phyloP scores from a whole-genome alignment of 169 alveolate genomes.

The Plasmodium knowlesi region DNA sequence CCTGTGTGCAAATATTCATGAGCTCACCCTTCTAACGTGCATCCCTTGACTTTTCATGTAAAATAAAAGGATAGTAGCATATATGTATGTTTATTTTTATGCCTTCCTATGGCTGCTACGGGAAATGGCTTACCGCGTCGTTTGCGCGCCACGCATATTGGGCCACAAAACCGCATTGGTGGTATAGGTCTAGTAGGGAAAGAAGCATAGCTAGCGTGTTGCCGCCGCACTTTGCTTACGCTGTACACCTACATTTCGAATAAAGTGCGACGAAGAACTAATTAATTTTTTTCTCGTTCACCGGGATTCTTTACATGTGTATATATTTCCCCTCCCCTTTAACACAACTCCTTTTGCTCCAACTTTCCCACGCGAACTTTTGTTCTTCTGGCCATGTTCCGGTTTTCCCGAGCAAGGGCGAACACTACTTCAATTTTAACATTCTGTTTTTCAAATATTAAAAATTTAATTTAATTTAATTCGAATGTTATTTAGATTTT shows the following conservation, averaged over 20 bases:
- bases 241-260: neutral
- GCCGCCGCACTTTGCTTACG: neutral
- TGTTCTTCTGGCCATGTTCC: neutral
- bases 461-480: conserved; percentile 2
- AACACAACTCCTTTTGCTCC: neutral
- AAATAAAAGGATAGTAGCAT: neutral
- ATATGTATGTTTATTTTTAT: neutral
- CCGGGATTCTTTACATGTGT: neutral
- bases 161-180: neutral
- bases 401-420: neutral
- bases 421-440: neutral
- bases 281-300: neutral
- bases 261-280: neutral
- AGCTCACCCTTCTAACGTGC: neutral
- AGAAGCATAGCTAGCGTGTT: neutral
- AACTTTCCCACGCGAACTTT: neutral
- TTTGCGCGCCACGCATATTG: neutral
- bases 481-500: neutral
- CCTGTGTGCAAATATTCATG: neutral
- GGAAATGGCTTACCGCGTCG: neutral
- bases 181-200: neutral
- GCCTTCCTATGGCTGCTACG: neutral
- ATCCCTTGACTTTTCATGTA: neutral
- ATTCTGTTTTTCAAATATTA: conserved; percentile 10
- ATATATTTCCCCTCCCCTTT: neutral